phyloP scores from a whole-genome alignment of 306 rosid genomes.

The Hippophae tibetana region DNA sequence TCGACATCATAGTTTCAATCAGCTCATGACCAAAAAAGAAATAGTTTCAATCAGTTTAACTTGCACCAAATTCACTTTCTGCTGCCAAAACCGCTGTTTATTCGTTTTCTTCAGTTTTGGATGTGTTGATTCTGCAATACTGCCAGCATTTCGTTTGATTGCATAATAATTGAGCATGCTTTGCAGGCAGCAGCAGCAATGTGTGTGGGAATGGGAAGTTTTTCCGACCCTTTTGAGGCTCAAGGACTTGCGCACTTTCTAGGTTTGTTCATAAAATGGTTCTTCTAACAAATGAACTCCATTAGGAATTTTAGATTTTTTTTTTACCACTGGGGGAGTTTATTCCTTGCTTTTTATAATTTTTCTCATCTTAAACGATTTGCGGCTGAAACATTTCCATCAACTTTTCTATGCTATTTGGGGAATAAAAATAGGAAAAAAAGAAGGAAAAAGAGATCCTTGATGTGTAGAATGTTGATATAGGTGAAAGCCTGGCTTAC shows the following conservation, averaged over 20 bases:
- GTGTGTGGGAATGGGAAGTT: constrained; percentile 95
- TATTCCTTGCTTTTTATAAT: too few relatives aligned
- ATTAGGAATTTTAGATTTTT: neutral
- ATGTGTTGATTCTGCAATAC: neutral
- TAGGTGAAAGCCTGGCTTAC: neutral
- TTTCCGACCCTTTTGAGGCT: constrained; percentile 82
- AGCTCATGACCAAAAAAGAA: too few relatives aligned
- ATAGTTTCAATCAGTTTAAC: too few relatives aligned
- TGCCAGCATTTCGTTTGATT: constrained; percentile 11
- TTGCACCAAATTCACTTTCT: neutral
- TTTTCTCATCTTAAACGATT: too few relatives aligned
- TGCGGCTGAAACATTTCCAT: neutral
- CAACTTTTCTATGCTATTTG: neutral
- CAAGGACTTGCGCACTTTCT: constrained; percentile 94
- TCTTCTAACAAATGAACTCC: neutral
- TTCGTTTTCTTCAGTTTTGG: neutral
- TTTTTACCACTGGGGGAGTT: too few relatives aligned
- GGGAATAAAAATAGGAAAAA: neutral
- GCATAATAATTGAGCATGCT: constrained; percentile 5
- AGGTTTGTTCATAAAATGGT: constrained; percentile 38
- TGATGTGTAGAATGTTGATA: neutral
- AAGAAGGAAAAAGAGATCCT: too few relatives aligned
- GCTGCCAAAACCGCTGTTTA: neutral
- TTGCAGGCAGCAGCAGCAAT: constrained; percentile 94
- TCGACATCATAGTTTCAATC: too few relatives aligned